Percentiles rank a stretch among this genome's conserved stretches.
These are phyloP conservation scores for Penicillium bialowiezense DNA, from an alignment of 495 filamentous ascomycete species.

Conservation along the genomic window DNA sequence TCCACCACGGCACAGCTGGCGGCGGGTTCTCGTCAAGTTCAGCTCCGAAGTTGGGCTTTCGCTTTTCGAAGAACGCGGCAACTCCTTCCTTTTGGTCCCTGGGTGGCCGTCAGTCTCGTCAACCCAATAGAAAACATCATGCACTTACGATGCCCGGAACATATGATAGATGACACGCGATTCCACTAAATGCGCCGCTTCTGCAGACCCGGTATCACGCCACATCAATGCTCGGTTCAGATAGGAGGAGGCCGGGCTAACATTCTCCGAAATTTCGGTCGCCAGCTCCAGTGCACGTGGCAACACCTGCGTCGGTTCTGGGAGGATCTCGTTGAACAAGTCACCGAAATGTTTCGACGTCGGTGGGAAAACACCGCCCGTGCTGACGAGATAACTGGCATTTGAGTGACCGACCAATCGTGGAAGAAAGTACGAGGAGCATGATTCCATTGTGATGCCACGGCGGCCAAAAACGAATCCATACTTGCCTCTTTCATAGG, in stretches of 20 bases:
- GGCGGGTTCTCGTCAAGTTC: slow-evolving; percentile 33
- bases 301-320: slow-evolving; percentile 48
- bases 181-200: slow-evolving; percentile 59
- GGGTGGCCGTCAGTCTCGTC: neutral
- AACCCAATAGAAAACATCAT: neutral
- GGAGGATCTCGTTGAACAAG: slow-evolving; percentile 55
- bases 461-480: slow-evolving; percentile 65
- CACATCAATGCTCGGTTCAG: slow-evolving; percentile 62
- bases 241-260: slow-evolving; percentile 49
- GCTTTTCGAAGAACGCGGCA: slow-evolving; percentile 47
- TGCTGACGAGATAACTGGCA: slow-evolving; percentile 51
- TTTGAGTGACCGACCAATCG: slow-evolving; percentile 55
- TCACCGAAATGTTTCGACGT: slow-evolving; percentile 37
- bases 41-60: slow-evolving; percentile 49
- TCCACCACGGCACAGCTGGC: slow-evolving; percentile 30
- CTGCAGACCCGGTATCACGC: slow-evolving; percentile 50
- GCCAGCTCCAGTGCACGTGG: slow-evolving; percentile 56
- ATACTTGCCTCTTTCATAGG: slow-evolving; percentile 50
- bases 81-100: slow-evolving; percentile 50
- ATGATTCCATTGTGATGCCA: slow-evolving; percentile 62
- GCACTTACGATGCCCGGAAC: slow-evolving; percentile 42
- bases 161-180: slow-evolving; percentile 53
- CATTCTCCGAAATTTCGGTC: slow-evolving; percentile 56
- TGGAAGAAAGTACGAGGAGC: slow-evolving; percentile 61
- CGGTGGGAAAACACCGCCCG: slow-evolving; percentile 30